These are phyloP conservation scores for Cubamyces lactineus DNA, from an alignment of 768 basidiomycete species.

Conservation along the genomic window DNA sequence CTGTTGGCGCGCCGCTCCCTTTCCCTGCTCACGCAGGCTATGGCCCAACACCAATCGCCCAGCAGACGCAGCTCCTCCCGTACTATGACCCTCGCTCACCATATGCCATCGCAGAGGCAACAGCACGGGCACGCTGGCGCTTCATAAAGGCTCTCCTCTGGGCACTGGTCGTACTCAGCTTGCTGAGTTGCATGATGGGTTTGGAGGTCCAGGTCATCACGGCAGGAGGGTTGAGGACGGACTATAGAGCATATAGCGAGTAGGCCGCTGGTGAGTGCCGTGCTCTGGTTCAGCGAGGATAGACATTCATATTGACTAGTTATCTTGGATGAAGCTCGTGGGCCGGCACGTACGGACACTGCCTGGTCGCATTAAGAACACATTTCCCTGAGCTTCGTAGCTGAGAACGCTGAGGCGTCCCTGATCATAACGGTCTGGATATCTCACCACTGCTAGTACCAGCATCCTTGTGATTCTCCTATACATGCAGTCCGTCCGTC, in stretches of 20 bases:
- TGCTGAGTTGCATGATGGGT: constrained; percentile 34
- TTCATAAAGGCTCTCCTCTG: constrained; percentile 47
- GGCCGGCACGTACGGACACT: too few relatives aligned
- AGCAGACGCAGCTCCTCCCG: constrained; percentile 43
- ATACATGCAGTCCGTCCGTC: too few relatives aligned
- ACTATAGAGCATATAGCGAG: constrained; percentile 1
- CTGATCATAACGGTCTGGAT: too few relatives aligned
- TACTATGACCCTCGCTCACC: constrained; percentile 48
- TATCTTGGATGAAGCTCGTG: too few relatives aligned
- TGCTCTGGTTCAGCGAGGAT: too few relatives aligned
- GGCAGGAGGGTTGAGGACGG: constrained; percentile 13
- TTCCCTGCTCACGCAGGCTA: constrained; percentile 29
- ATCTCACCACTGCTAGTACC: too few relatives aligned
- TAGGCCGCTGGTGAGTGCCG: too few relatives aligned
- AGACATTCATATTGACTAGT: too few relatives aligned
- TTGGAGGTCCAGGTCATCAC: constrained; percentile 27
- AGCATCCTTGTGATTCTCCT: too few relatives aligned
- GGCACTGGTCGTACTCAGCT: constrained; percentile 39
- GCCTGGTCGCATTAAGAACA: too few relatives aligned
- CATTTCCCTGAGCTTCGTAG: too few relatives aligned
- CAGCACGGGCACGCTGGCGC: constrained; percentile 45
- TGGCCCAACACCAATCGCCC: constrained; percentile 47
- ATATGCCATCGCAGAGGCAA: constrained; percentile 43
- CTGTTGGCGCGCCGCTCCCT: constrained; percentile 12
- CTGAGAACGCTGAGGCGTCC: too few relatives aligned